Evolutionary conservation across 805 yeast species (phyloP).

Genomic region (Kluyveromyces lactis): DNA sequence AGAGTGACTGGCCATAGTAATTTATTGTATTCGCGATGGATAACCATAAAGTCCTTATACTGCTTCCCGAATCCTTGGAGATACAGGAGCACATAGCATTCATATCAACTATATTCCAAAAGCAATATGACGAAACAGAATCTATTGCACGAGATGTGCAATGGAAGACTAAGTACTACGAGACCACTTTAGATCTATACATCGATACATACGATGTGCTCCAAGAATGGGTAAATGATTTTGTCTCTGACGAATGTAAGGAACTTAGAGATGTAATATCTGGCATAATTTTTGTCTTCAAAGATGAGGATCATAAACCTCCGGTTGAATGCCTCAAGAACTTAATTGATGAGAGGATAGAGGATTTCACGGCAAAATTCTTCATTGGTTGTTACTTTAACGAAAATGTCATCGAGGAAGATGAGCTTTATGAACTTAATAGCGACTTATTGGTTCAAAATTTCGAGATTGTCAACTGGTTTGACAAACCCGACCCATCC

Average conservation of each 20-base stretch:
- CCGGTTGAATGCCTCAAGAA: not conserved
- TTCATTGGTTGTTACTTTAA: conserved; percentile 1
- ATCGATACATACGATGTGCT: conserved; percentile 21
- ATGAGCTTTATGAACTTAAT: not conserved
- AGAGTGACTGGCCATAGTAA: no score
- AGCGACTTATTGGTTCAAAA: conserved; percentile 18
- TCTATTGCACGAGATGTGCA: conserved; percentile 14
- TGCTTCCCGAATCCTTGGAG: not conserved
- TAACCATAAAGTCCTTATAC: not conserved
- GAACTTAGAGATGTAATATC: conserved; percentile 38
- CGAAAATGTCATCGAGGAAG: not conserved
- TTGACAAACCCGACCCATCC: conserved; percentile 13
- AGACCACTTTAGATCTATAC: conserved; percentile 22
- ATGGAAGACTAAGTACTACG: conserved; percentile 29
- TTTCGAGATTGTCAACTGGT: conserved; percentile 33
- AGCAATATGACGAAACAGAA: not conserved
- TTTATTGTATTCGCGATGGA: not conserved
- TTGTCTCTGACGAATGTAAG: conserved; percentile 28
- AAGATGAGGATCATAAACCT: not conserved
- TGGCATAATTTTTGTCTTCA: conserved; percentile 36
- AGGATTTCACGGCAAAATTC: not conserved
- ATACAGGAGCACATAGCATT: not conserved
- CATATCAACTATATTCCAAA: conserved; percentile 1
- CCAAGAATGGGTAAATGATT: conserved; percentile 34
- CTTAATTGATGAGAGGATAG: conserved; percentile 1